Base-by-base conservation (phyloP, 2,329 filamentous ascomycete species). In the Elsinoe fawcettii region DNA sequence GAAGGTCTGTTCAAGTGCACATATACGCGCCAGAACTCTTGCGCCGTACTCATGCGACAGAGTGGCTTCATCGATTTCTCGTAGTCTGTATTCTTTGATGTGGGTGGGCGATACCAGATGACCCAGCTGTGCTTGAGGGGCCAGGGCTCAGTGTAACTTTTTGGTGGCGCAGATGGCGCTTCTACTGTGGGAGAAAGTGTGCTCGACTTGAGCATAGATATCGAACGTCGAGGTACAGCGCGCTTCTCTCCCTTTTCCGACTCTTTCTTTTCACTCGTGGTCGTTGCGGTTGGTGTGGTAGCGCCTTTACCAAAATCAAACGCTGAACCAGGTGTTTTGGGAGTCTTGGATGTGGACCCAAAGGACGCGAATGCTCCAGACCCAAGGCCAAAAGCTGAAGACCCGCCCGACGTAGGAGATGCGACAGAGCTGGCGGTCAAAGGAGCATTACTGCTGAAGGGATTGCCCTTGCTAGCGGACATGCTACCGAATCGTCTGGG, bases 331-430 rank as follows among this genome's bases (percentile, higher is more conserved):
- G 87, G 81, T 47, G 88, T 85, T 77, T 96, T 97, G 55, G 90
- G 88, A 1, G 90, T 91, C 76, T 95, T 96, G 32, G 82, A 80
- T 30, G 87, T 82, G 43, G 79, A 78, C 22, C 92, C 91, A 71
- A 95, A 95, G n/a, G 91, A 95, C 37, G 92, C 92, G 71, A 99
- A 99, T 57, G 93, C 93, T 65, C 93, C 93, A 16, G 90, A 95
- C 39, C 93, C 93, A 60, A 99, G 78, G 53, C 90, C 91, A 74
- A 99, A 99, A 59, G 92, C 91, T 66, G 87, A 91, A 16, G 90
- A 90, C 65, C 81, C 83, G 64, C 81, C 81, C 56, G 82, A 80
- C 11, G 87, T 89, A 12, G 90, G 89, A 8, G 90, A 92, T 34
- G 86, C 80, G 57, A 90, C 76, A 58, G 66, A 70, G 51, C 81